These are phyloP conservation scores for Penicillium psychrofluorescens DNA, from an alignment of 495 filamentous ascomycete genomes.

Conservation along the genomic window DNA sequence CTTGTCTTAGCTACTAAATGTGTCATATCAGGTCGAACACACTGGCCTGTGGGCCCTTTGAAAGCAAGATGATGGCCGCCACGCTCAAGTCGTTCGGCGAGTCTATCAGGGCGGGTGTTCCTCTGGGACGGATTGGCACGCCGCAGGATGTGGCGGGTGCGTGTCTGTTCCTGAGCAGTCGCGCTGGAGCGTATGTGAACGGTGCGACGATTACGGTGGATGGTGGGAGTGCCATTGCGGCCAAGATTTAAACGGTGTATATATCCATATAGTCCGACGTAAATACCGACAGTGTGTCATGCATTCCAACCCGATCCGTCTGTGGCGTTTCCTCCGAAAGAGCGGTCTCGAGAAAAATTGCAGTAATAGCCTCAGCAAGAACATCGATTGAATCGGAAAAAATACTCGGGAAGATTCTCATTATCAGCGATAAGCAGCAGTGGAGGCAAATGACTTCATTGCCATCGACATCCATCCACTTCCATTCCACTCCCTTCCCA, in stretches of 20 bases:
- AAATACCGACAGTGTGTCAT: too few species aligned
- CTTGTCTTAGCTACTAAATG: slow-evolving; percentile 3
- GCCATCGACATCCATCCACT: too few species aligned
- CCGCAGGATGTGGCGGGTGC: slow-evolving; percentile 69
- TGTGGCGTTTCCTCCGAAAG: background rate
- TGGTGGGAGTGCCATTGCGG: slow-evolving; percentile 50
- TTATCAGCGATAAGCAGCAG: too few species aligned
- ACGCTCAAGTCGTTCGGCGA: slow-evolving; percentile 57
- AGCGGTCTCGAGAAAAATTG: too few species aligned
- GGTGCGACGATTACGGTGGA: slow-evolving; percentile 71
- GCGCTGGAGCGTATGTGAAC: slow-evolving; percentile 67
- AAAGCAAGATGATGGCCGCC: slow-evolving; percentile 78
- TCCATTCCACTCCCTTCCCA: too few species aligned
- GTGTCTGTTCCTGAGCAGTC: slow-evolving; percentile 65
- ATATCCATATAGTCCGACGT: too few species aligned
- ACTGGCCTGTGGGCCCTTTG: slow-evolving; percentile 73
- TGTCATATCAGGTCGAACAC: slow-evolving; percentile 43
- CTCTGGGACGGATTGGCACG: slow-evolving; percentile 63
- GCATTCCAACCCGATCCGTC: too few species aligned
- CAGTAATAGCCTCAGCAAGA: too few species aligned
- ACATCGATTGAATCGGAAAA: too few species aligned
- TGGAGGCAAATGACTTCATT: too few species aligned
- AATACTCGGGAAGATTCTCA: too few species aligned
- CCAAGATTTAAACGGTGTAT: slow-evolving; percentile 41
- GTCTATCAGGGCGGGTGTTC: slow-evolving; percentile 54